Base-by-base conservation (phyloP, 2,329 filamentous ascomycete species). In the Tolypocladium ovalisporum region DNA sequence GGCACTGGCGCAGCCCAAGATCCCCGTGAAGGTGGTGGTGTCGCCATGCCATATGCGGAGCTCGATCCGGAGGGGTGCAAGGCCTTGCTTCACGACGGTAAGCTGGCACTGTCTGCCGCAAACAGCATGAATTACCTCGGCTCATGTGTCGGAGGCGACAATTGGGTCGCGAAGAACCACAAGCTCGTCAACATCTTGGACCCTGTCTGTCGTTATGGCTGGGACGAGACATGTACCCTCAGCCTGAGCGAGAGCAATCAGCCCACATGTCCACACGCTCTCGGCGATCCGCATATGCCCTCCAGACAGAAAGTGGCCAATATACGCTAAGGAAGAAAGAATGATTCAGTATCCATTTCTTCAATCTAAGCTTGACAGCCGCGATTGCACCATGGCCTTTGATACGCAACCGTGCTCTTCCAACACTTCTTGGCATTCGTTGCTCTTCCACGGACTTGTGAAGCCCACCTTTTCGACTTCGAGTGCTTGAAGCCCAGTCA, bases 101-200 rank as follows among this genome's bases (percentile, higher is more conserved):
- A 78, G 71, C 71, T 85, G 40, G 76, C 81, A 8, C 75, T 85
- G 53, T 75, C 74, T 55, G 81, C 80, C 3, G 67, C 79, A 64
- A 83, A 83, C 75, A 79, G 77, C 70, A 82, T 84, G 73, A 78
- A 80, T 69, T 81, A 74, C 61, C 64, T 82, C 7, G 67, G 73
- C 55, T 71, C 70, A 59, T 82, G 80, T 66, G 69, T 80, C 19
- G 67, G 65, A 15, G 62, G 75, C 37, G 68, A 71, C 63, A 80
- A 71, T 70, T 83, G 76, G 74, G 75, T 81, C 51, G 79, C 72
- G 58, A 69, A 76, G 62, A 81, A 83, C 70, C 70, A 80, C 68
- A 67, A 73, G 53, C 72, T 82, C 19, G 76, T 75, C 70, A 83
- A 84, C 71, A 78, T 83, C 54, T 68, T 73, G 57, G 79, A 83